Conservation (phyloP, 257 asterid species). For the Solanum corneliomulleri region DNA sequence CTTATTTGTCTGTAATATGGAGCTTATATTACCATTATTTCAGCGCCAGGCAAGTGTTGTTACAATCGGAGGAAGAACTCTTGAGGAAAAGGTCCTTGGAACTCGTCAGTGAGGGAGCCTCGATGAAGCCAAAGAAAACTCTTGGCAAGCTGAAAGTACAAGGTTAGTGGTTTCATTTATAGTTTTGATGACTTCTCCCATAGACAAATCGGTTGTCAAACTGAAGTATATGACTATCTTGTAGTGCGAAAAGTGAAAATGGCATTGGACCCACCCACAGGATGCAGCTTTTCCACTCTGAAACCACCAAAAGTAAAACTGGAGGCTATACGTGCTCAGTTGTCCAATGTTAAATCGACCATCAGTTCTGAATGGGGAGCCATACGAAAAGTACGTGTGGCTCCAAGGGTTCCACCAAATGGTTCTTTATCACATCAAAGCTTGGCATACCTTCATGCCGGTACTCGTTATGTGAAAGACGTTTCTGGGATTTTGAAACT, state of each 20-base stretch:
- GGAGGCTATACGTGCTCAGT: conserved; percentile 48
- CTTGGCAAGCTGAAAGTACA: conserved; percentile 82
- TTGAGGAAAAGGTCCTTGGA: conserved; percentile 53
- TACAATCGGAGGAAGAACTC: conserved; percentile 87
- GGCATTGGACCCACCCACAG: conserved; percentile 82
- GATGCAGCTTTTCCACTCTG: conserved; percentile 60
- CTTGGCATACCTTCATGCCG: conserved; percentile 45
- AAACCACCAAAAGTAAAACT: conserved; percentile 52
- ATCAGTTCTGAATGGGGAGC: conserved; percentile 69
- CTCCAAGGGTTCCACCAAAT: conserved; percentile 34
- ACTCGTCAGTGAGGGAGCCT: conserved; percentile 72
- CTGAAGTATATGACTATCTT: conserved; percentile 3
- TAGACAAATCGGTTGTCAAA: background rate
- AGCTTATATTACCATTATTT: background rate
- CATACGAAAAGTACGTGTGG: conserved; percentile 38
- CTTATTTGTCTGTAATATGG: background rate
- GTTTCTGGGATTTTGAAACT: conserved; percentile 63
- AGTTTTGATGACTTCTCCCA: background rate
- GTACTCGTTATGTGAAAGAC: conserved; percentile 70
- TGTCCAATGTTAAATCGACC: conserved; percentile 57
- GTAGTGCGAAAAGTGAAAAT: conserved; percentile 84
- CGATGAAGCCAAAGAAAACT: conserved; percentile 66
- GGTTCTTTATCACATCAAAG: conserved; percentile 57
- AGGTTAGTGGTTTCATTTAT: conserved; percentile 28
- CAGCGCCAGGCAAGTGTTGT: conserved; percentile 58